A percentile compares a stretch with the other conserved stretches of the same genome.
phyloP scores from a whole-genome alignment of 2,329 filamentous ascomycete genomes.

The Monilinia fructicola region DNA sequence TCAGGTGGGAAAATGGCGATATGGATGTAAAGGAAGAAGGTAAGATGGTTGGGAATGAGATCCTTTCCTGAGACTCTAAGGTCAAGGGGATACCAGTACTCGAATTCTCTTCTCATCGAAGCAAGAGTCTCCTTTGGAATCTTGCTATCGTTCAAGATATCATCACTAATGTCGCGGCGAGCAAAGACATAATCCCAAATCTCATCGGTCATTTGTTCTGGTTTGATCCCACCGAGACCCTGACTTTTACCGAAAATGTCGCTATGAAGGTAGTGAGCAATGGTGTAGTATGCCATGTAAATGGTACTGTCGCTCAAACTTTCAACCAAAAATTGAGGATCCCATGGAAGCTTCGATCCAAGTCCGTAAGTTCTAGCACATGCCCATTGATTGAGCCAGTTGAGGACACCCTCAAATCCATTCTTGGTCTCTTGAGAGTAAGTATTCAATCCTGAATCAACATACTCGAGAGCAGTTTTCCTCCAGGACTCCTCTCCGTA shows the following conservation, averaged over 20 bases:
- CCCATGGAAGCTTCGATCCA: constrained; percentile 93
- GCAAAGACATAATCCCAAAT: constrained; percentile 97
- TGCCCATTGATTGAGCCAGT: constrained; percentile 95
- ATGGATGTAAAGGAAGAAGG: constrained; percentile 94
- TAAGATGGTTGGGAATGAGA: constrained; percentile 89
- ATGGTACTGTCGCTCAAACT: constrained; percentile 88
- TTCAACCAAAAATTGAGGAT: constrained; percentile 86
- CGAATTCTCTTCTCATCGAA: constrained; percentile 84
- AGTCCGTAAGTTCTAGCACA: constrained; percentile 89
- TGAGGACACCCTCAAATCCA: constrained; percentile 79
- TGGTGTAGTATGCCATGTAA: constrained; percentile 81
- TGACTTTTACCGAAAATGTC: constrained; percentile 80
- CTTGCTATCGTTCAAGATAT: constrained; percentile 62
- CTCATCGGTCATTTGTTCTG: constrained; percentile 90
- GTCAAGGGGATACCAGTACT: constrained; percentile 96
- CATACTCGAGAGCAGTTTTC: constrained; percentile 68
- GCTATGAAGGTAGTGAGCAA: constrained; percentile 68
- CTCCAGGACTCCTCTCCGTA: constrained; percentile 93
- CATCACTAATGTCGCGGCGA: constrained; percentile 67
- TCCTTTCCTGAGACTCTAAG: constrained; percentile 89
- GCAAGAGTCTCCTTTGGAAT: constrained; percentile 74
- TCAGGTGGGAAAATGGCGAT: constrained; percentile 82
- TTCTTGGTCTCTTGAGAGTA: constrained; percentile 77
- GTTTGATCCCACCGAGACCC: constrained; percentile 65
- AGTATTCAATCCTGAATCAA: constrained; percentile 73